Conservation (phyloP, 257 asterid species). For the Solanum infundibuliforme region DNA sequence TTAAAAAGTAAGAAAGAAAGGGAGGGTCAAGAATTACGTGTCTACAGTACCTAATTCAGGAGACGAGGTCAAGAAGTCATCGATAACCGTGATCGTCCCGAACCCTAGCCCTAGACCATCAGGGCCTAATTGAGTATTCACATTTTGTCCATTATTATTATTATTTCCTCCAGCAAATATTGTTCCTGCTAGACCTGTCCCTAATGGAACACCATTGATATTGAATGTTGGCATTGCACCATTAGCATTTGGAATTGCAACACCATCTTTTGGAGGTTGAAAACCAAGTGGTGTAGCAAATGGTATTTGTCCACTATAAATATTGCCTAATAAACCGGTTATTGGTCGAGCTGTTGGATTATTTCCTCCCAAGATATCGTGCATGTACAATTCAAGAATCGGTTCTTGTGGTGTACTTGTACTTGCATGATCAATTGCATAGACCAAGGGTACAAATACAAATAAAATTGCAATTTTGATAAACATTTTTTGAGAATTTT, state of each 20-base stretch:
- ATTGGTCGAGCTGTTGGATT: constrained; percentile 81
- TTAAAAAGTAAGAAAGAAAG: not conserved
- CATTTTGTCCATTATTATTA: not conserved
- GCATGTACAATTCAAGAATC: constrained; percentile 70
- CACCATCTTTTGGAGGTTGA: constrained; percentile 43
- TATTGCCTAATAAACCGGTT: constrained; percentile 73
- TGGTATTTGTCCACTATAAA: constrained; percentile 89
- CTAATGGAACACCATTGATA: constrained; percentile 59
- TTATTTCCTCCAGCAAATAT: constrained; percentile 34
- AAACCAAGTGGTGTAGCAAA: constrained; percentile 82
- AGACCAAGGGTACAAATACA: constrained; percentile 6
- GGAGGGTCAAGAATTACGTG: not conserved
- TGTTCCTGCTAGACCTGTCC: constrained; percentile 69
- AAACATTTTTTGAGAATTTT: constrained; percentile 28
- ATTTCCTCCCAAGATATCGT: constrained; percentile 82
- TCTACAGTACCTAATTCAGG: constrained; percentile 19
- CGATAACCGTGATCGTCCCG: constrained; percentile 45
- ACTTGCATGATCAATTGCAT: constrained; percentile 17
- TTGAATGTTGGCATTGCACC: constrained; percentile 69
- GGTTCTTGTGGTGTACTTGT: constrained; percentile 14
- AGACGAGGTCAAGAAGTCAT: constrained; percentile 29
- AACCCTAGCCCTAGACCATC: constrained; percentile 44
- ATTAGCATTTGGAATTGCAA: constrained; percentile 72
- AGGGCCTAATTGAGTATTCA: constrained; percentile 22
- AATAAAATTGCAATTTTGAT: constrained; percentile 18